Base-by-base conservation (phyloP, 768 basidiomycete genomes). In the Nevesoporus exiguus region DNA sequence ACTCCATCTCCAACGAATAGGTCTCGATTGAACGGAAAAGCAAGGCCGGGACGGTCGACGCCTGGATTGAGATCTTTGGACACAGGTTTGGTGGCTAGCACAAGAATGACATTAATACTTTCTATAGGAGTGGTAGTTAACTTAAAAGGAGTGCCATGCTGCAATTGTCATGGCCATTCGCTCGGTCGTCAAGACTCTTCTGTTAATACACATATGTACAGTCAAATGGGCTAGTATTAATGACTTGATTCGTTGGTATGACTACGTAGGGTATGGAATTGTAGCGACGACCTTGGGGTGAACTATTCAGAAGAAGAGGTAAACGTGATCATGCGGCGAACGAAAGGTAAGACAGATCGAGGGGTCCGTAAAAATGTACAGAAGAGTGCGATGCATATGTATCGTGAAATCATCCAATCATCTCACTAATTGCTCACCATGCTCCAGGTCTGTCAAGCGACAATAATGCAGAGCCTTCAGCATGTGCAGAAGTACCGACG, bases 1-100 rank as follows among this genome's bases (percentile, higher is more conserved):
- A 49, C n/a, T n/a, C n/a, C 58, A 64, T 61, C 42, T 31, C 40
- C n/a, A 27, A 27, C n/a, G 37, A 34, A 47, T 21, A 15, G 13
- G 31, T n/a, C 47, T 37, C 34, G n/a, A 44, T 40, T 36, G 11
- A 46, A 39, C 11, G 17, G 29, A 24, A 36, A 27, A 36, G 49
- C 21, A 33, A 37, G 4, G 22, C n/a, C 31, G 45, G 47, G 44
- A 44, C 5, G 6, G 42, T 33, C 29, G 30, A 45, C 31, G 5
- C 46, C 21, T 3, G 36, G 22, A 46, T 30, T 37, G 34, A 9
- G 21, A 27, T 30, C 25, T 47, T 27, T 21, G 15, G 33, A 25
- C 17, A 40, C 27, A 42, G 27, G 42, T 41, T 31, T 37, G 42
- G 41, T 40, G 17, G 49, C 33, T 27, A n/a, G 14, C 42, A 34